Conservation (phyloP, 768 basidiomycete species). For the Lactarius hengduanensis region DNA sequence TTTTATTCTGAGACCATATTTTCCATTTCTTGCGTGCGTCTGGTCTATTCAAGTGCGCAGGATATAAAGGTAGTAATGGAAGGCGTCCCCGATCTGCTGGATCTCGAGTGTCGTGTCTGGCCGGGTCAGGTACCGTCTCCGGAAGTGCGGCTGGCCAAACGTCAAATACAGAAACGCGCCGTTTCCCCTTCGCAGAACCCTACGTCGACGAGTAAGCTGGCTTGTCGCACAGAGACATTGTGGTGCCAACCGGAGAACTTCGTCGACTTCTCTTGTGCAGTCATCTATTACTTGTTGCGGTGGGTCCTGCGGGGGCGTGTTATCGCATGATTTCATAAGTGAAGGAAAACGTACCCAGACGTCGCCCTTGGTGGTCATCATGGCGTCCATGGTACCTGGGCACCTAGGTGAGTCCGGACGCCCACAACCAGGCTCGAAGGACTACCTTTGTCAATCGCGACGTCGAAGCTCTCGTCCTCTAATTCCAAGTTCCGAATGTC, state of each 20-base stretch:
- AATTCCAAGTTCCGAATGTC: slow-evolving; percentile 72
- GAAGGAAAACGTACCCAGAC: slow-evolving; percentile 57
- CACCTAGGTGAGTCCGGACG: neutral
- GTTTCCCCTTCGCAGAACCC: slow-evolving; percentile 57
- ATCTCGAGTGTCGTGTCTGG: slow-evolving; percentile 62
- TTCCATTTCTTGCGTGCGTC: neutral
- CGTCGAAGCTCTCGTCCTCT: slow-evolving; percentile 60
- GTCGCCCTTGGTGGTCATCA: slow-evolving; percentile 81
- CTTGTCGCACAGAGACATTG: neutral
- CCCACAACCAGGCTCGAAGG: neutral
- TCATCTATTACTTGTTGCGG: slow-evolving; percentile 66
- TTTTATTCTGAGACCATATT: slow-evolving; percentile 61
- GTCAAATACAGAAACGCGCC: slow-evolving; percentile 78
- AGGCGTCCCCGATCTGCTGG: slow-evolving; percentile 70
- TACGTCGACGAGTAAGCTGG: slow-evolving; percentile 31
- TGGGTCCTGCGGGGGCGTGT: slow-evolving; percentile 56
- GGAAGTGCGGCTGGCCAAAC: slow-evolving; percentile 89
- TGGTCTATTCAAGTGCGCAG: slow-evolving; percentile 40
- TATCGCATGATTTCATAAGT: neutral
- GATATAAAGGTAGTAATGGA: slow-evolving; percentile 82
- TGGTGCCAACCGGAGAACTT: slow-evolving; percentile 59
- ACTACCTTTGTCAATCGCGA: slow-evolving; percentile 80
- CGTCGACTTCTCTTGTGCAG: slow-evolving; percentile 74
- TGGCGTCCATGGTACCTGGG: slow-evolving; percentile 81
- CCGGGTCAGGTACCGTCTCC: slow-evolving; percentile 60